These are phyloP conservation scores for Corchorus olitorius DNA, from an alignment of 345 rosid species.

Conservation along the genomic window DNA sequence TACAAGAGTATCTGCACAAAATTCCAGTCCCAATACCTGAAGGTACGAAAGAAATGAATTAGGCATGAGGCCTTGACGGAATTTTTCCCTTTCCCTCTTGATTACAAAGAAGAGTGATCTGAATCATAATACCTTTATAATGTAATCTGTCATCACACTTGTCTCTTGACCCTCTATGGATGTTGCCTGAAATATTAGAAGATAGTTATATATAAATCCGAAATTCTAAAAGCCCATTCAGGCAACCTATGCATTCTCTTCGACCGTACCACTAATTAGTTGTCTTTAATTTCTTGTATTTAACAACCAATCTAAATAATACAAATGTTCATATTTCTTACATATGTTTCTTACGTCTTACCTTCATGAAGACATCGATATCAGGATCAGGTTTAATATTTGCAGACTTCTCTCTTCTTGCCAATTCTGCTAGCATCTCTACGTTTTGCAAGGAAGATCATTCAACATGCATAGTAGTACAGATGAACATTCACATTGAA, in stretches of 20 bases:
- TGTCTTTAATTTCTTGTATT: neutral
- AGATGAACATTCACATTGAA: neutral
- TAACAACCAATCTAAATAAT: neutral
- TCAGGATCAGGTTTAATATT: constrained; percentile 81
- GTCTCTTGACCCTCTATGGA: constrained; percentile 52
- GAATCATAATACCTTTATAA: constrained; percentile 46
- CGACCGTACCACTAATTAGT: too few species aligned
- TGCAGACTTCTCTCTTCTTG: constrained; percentile 71
- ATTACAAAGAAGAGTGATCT: neutral
- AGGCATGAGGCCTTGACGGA: neutral
- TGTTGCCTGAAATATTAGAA: constrained; percentile 40
- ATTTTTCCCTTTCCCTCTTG: neutral
- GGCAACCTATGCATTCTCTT: neutral
- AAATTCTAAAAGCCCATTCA: neutral
- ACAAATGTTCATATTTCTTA: neutral
- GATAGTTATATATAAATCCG: neutral
- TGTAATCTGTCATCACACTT: constrained; percentile 55
- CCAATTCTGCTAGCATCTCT: constrained; percentile 76
- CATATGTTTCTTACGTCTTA: constrained; percentile 15
- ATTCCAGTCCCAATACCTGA: constrained; percentile 2
- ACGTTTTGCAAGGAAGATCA: too few species aligned
- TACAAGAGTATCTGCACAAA: neutral
- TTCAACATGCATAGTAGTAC: too few species aligned
- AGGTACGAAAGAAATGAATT: neutral
- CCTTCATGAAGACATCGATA: constrained; percentile 86